phyloP scores from a whole-genome alignment of 2,329 filamentous ascomycete species.

The Dothidotthia symphoricarpi region DNA sequence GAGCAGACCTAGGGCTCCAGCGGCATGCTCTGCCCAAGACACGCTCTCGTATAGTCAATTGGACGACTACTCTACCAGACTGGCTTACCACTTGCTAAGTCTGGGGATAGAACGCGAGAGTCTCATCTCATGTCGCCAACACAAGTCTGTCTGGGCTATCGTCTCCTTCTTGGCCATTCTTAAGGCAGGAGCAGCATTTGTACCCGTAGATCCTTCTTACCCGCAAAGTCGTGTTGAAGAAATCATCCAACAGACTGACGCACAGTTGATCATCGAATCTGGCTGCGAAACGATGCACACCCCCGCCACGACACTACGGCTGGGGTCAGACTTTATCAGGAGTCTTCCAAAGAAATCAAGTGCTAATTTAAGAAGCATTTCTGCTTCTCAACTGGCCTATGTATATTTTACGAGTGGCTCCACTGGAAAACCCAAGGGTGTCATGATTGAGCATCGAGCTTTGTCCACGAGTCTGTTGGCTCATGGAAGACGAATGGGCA shows the following conservation, averaged over 20 bases:
- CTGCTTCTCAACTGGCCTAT: constrained; percentile 1
- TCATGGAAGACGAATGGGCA: background rate
- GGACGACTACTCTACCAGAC: background rate
- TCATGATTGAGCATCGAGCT: constrained; percentile 1
- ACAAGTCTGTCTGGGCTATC: constrained; percentile 16
- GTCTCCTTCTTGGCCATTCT: constrained; percentile 19
- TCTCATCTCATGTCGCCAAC: constrained; percentile 16
- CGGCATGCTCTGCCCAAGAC: background rate
- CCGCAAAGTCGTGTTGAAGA: background rate
- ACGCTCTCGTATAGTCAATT: background rate
- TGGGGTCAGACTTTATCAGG: background rate
- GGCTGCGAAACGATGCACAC: constrained; percentile 1
- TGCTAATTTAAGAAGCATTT: background rate
- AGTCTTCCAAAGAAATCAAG: constrained; percentile 1
- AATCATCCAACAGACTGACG: background rate
- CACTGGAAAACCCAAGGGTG: background rate
- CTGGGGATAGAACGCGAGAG: background rate
- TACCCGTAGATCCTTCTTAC: constrained; percentile 19
- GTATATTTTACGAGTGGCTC: constrained; percentile 1
- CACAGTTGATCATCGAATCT: background rate
- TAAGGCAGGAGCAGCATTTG: constrained; percentile 21
- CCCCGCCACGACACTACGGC: background rate
- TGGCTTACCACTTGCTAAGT: background rate
- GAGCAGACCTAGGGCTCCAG: background rate
- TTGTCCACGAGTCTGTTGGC: background rate